Evolutionary conservation across 2,329 filamentous ascomycete species (phyloP), one percentile per base, ranked within the genome.

Genomic region (Colletotrichum tropicicola): DNA sequence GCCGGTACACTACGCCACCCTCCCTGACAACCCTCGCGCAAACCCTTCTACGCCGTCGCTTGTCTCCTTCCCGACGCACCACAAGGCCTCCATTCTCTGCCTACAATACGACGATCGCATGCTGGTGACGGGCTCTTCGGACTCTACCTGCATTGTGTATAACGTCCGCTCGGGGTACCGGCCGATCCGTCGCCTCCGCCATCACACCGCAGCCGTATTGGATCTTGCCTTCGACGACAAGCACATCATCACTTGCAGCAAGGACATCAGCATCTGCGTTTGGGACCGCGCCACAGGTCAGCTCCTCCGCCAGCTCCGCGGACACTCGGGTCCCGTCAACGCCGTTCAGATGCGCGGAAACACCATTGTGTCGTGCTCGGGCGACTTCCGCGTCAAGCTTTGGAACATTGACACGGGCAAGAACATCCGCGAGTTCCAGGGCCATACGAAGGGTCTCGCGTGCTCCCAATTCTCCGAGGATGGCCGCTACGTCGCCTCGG

Each of bases 391-490:
- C 53, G 94, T 97, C 68, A 97, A 97, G 81, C 84, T 99, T 62
- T 99, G 96, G 96, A 97, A 98, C 75, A 90, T 98, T 62, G 90
- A 93, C 71, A 93, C 92, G 39, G 94, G 94, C 57, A 90, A 91
- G 73, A 93, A 92, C 71, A 92, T 98, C 74, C 94, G 94, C 73
- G 94, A 98, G 77, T 97, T 99, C 74, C 83, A 87, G 6, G 93
- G 93, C 59, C 94, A 97, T 77, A 96, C 94, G 76, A 94, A 97
- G 74, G 96, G 96, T 7, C 87, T 99, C 30, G 96, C 96, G 3
- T 98, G 96, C 77, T 94, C 96, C 57, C 96, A 99, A 76, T 98
- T 98, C 78, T 95, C 91, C 41, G 93, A 98, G 71, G 95, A 99
- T 74, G 94, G 93, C n/a, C 90, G 92, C 56, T 96, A 92, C 69